A percentile compares a stretch with the other conserved stretches of the same genome.
These are phyloP conservation scores for Pyricularia sp. DNA, from an alignment of 2,329 filamentous ascomycete genomes.

Conservation along the genomic window DNA sequence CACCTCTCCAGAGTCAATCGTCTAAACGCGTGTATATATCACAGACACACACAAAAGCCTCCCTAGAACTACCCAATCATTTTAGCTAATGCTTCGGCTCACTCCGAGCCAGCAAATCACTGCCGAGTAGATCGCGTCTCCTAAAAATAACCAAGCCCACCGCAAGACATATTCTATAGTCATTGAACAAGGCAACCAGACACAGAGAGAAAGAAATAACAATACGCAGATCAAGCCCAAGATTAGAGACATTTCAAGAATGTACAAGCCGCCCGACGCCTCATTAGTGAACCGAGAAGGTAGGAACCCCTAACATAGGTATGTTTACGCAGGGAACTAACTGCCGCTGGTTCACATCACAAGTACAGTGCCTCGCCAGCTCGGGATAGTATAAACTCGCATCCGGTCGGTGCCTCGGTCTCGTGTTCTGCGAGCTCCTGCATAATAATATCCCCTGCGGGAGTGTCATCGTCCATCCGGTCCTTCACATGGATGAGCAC, in stretches of 20 bases:
- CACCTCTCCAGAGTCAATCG: background rate
- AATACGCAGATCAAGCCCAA: background rate
- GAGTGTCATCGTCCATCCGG: slow-evolving; percentile 60
- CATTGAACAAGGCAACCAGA: background rate
- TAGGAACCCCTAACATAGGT: too few species aligned
- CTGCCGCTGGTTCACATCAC: slow-evolving; percentile 17
- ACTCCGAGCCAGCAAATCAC: background rate
- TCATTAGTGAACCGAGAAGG: background rate
- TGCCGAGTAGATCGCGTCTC: background rate
- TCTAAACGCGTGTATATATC: background rate
- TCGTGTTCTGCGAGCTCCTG: slow-evolving; percentile 60
- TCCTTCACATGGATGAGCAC: slow-evolving; percentile 96
- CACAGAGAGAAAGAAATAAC: background rate
- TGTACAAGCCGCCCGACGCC: background rate
- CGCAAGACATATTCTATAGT: background rate
- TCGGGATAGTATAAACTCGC: slow-evolving; percentile 66
- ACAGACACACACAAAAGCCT: background rate
- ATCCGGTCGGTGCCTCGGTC: slow-evolving; percentile 57
- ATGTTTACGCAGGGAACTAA: too few species aligned
- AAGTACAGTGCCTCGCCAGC: slow-evolving; percentile 52
- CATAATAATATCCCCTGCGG: slow-evolving; percentile 57
- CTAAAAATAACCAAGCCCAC: background rate
- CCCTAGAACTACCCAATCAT: background rate
- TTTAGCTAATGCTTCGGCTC: background rate
- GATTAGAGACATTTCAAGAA: background rate